A percentile compares a stretch with the other conserved stretches of the same genome.
Evolutionary conservation across 139 green algal genomes (phyloP).

Genomic region (Deuterostichococcus epilithicus): DNA sequence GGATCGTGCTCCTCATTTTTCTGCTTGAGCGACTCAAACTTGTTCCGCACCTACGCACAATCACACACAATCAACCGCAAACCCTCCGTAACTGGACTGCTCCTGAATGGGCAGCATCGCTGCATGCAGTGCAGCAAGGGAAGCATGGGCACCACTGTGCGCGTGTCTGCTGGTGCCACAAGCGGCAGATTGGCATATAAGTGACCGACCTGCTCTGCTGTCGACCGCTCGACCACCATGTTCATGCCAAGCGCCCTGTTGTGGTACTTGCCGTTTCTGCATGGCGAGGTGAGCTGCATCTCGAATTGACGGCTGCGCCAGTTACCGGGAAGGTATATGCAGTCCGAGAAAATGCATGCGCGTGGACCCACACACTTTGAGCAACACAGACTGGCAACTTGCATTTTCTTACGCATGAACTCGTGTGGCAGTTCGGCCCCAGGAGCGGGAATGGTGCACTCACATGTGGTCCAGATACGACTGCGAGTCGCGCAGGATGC

Average conservation of each 20-base stretch:
- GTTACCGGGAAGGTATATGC: no score
- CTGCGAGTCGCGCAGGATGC: slow-evolving; percentile 85
- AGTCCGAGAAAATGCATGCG: no score
- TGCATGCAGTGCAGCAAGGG: background rate
- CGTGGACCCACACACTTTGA: no score
- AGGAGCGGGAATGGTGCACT: no score
- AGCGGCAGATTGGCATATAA: background rate
- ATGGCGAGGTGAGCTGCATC: no score
- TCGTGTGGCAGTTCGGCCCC: no score
- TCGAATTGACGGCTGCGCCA: no score
- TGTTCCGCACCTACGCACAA: slow-evolving; percentile 31
- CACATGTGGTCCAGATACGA: slow-evolving; percentile 98
- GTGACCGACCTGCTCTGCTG: slow-evolving; percentile 70
- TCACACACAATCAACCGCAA: background rate
- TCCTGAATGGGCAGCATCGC: background rate
- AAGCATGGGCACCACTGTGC: background rate
- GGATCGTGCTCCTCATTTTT: slow-evolving; percentile 25
- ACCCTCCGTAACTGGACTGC: slow-evolving; percentile 4
- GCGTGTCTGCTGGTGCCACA: background rate
- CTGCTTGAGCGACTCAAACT: slow-evolving; percentile 46
- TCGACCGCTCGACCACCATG: slow-evolving; percentile 88
- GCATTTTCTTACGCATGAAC: no score
- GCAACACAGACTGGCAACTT: no score
- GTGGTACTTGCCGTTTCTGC: slow-evolving; percentile 97
- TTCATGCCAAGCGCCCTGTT: slow-evolving; percentile 93